These are phyloP conservation scores for Penicillium malachiteum DNA, from an alignment of 495 filamentous ascomycete species.

Conservation along the genomic window DNA sequence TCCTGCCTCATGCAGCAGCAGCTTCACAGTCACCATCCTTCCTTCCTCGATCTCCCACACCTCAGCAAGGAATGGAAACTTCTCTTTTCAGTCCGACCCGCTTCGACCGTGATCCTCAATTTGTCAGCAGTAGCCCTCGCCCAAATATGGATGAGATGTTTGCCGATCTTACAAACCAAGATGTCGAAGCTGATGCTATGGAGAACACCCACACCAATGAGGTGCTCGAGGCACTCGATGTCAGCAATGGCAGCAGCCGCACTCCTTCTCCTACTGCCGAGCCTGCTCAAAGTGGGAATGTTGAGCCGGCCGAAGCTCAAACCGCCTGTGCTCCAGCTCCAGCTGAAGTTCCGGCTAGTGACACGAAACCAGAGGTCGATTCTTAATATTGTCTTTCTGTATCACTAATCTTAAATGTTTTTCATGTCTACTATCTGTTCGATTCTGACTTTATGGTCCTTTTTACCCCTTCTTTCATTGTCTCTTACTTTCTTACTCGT, in stretches of 20 bases:
- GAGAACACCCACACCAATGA: conserved; percentile 49
- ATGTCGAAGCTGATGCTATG: conserved; percentile 39
- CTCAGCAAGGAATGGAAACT: conserved; percentile 35
- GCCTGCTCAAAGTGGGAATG: conserved; percentile 2
- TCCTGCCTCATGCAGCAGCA: conserved; percentile 38
- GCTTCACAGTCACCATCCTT: conserved; percentile 40
- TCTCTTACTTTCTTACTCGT: conserved; percentile 9
- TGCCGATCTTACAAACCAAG: conserved; percentile 49
- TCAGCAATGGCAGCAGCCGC: conserved; percentile 37
- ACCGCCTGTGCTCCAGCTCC: not conserved
- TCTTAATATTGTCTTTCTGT: conserved; percentile 1
- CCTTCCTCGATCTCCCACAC: conserved; percentile 40
- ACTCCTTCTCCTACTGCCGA: conserved; percentile 22
- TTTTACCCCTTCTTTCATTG: conserved; percentile 3
- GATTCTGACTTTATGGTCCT: conserved; percentile 1
- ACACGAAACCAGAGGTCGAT: conserved; percentile 9
- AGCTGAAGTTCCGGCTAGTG: not conserved
- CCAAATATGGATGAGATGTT: conserved; percentile 48
- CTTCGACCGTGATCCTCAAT: conserved; percentile 34
- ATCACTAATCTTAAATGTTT: not conserved
- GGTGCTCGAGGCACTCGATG: conserved; percentile 45
- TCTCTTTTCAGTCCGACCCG: conserved; percentile 43
- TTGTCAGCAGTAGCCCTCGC: conserved; percentile 42
- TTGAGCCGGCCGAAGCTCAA: not conserved
- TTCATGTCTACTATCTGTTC: not conserved